These are phyloP conservation scores for Thalassiosira livingstoniorum DNA, from an alignment of 352 stramenopile genomes.

Conservation along the genomic window DNA sequence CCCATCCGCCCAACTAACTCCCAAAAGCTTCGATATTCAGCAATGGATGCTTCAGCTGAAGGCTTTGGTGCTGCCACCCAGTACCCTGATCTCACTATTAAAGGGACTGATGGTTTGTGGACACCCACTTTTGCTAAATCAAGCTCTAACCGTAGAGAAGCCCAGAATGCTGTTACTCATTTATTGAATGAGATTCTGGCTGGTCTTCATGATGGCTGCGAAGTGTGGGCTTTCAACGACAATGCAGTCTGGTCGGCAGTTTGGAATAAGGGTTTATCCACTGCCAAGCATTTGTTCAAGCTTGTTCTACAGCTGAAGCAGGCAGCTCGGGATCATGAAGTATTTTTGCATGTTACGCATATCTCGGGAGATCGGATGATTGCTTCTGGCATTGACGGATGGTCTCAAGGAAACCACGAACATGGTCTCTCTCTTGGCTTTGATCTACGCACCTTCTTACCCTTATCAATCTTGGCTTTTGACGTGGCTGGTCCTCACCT, in stretches of 20 bases:
- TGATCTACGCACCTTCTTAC: background rate
- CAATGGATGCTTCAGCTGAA: background rate
- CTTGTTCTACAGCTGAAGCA: background rate
- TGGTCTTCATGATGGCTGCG: background rate
- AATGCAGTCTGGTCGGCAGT: background rate
- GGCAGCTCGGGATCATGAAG: background rate
- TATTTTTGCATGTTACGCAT: conserved; percentile 8
- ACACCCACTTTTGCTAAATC: background rate
- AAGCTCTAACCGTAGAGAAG: background rate
- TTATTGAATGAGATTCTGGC: background rate
- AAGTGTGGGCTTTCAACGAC: background rate
- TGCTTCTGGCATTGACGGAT: background rate
- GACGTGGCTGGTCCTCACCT: background rate
- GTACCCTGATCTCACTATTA: background rate
- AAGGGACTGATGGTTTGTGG: background rate
- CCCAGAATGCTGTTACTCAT: background rate
- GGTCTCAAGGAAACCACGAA: background rate
- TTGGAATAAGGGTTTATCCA: background rate
- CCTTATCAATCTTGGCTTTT: background rate
- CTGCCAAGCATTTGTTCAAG: background rate
- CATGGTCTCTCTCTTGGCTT: background rate
- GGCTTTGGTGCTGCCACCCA: conserved; percentile 4
- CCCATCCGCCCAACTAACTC: background rate
- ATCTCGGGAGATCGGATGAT: background rate
- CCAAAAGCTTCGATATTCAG: background rate